Evolutionary conservation across 2,329 filamentous ascomycete genomes (phyloP), one percentile per base, ranked within the genome.

Genomic region (Pseudocercospora cruenta): DNA sequence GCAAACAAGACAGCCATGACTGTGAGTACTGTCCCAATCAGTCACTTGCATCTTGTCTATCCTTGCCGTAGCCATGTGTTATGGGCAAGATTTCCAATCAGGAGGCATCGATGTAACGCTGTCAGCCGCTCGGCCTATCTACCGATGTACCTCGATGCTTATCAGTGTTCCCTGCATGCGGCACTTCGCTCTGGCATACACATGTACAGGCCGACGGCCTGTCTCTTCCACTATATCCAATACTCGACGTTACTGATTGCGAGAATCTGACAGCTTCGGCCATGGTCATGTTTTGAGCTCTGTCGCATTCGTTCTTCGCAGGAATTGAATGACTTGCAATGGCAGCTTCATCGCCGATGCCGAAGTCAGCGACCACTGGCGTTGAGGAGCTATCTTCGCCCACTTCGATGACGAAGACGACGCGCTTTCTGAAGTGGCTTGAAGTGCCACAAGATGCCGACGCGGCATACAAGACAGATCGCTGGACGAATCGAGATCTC

Each of bases 371-470:
- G 21, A 51, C 47, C 12, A 16, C 47, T 10, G 47, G 22, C 21
- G 54, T 31, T 16, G 4, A 59, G 47, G 28, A 45, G 7, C 3
- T 19, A 19, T 55, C 51, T 55, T 47, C 57, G 14, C 51, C 24
- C 6, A 14, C 47, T 14, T 3, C 24, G 3, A 22, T 22, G 26
- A 28, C 51, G 3, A 55, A 55, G 24, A 55, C 51, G 19, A 55
- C 47, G 39, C 57, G 57, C 16, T 59, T 59, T 36, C 22, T 47
- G 22, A 59, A 45, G 28, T 59, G 57, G 57, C 57, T 59, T 28
- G 57, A 59, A 45, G 57, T 59, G 9, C 57, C 57, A 12, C 33
- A 47, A 24, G 57, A 59, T 59, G 57, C 33, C 14, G 33, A 59
- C n/a, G 57, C 57, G 16, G 26, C 33, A 2, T 59, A 59, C 24